Base-by-base conservation (phyloP, 345 rosid genomes). In the Trapa bicornis region DNA sequence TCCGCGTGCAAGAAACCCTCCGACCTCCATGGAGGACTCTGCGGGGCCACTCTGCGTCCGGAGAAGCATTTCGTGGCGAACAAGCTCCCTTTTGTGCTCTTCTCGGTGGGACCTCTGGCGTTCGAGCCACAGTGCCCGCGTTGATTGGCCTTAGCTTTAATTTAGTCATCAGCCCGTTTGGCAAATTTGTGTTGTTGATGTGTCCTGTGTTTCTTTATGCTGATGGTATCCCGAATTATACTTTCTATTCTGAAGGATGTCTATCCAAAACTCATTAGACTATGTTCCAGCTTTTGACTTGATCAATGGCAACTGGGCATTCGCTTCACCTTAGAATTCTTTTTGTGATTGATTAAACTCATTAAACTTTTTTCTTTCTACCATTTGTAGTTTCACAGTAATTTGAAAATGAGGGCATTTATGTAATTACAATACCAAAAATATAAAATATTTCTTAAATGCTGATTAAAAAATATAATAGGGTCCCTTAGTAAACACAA, bases 21-120 rank as follows among this genome's bases (percentile, higher is more conserved):
- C 2, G 52, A 67, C 56, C 81, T 88, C 67, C 84, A 79, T 53
- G 84, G 84, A 10, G 97, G 99, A 22, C 29, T 64, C n/a, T 71
- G 35, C 3, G 97, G 96, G 3, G 91, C 81, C 0, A 37, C 1
- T 2, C 78, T 94, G 67, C 84, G 68, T 77, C 86, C 87, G 0
- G 85, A 65, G 76, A 87, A 74, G 77, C 69, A 67, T 22, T 69
- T 71, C 54, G 61, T 72, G 1, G 41, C 71, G 4, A 65, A 76
- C 39, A 85, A 85, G 41, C 70, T 62, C 7, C 76, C 79, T 0
- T 87, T 68, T 48, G 78, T 73, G 37, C 79, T 94, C 67, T 91
- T 66, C 81, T 68, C 73, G 14, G 95, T 84, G 41, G 97, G 97
- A 1, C 98, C 97, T 6, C 81, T 91, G 41, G 98, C 95, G 13